Evolutionary conservation across 2,329 filamentous ascomycete genomes (phyloP).

Genomic region (Aspergillus carbonarius): DNA sequence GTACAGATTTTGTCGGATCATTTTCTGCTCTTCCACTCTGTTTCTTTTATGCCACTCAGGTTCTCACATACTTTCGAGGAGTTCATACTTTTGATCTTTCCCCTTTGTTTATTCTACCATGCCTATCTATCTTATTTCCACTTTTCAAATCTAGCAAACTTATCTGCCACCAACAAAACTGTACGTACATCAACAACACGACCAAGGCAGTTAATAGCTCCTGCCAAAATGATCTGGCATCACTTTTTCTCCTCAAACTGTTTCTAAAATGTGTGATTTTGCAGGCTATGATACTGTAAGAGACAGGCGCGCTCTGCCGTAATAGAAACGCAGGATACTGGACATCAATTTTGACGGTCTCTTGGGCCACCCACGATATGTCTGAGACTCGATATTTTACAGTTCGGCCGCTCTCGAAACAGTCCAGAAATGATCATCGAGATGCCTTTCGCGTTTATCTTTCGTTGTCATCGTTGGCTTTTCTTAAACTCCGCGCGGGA

Average conservation of each 20-base stretch:
- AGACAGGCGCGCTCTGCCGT: background rate
- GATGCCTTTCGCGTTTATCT: conserved; percentile 61
- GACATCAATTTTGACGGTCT: background rate
- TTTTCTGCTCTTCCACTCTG: background rate
- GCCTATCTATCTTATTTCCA: too few species aligned
- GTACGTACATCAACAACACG: too few species aligned
- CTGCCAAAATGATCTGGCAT: background rate
- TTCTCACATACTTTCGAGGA: too few species aligned
- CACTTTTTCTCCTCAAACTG: too few species aligned
- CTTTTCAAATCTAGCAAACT: too few species aligned
- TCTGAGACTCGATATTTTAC: conserved; percentile 48
- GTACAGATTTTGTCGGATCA: background rate
- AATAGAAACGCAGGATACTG: background rate
- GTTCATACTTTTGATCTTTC: too few species aligned
- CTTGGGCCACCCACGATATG: conserved; percentile 27
- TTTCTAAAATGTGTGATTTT: background rate
- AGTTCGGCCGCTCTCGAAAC: conserved; percentile 54
- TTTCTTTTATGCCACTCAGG: too few species aligned
- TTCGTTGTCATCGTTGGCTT: conserved; percentile 55
- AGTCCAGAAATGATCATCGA: conserved; percentile 49
- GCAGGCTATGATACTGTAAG: background rate
- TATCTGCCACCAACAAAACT: too few species aligned
- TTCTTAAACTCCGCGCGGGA: conserved; percentile 56
- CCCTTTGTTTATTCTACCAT: too few species aligned
- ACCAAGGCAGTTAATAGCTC: background rate